A percentile compares a stretch with the other conserved stretches of the same genome.
These are phyloP conservation scores for Mycena rosella DNA, from an alignment of 768 basidiomycete species.

Conservation along the genomic window DNA sequence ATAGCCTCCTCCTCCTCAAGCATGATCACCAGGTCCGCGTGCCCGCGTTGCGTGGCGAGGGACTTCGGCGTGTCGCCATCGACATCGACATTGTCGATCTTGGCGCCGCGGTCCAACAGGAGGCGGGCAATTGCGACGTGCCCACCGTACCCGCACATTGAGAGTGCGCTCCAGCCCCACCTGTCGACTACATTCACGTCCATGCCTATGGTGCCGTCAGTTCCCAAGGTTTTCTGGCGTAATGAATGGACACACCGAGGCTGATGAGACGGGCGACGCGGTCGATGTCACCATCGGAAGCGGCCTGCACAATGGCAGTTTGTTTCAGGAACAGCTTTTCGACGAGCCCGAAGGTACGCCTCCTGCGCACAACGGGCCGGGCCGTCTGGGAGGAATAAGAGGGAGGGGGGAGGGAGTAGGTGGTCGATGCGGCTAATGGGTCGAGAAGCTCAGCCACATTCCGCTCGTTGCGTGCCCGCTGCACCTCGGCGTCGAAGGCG, in stretches of 20 bases:
- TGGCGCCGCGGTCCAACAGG: conserved; percentile 34
- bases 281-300: conserved; percentile 36
- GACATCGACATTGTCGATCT: conserved; percentile 36
- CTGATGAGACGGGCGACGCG: conserved; percentile 30
- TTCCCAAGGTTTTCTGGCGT: neutral
- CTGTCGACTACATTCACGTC: conserved; percentile 30
- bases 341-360: conserved; percentile 32
- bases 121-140: conserved; percentile 35
- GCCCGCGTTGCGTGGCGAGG: conserved; percentile 34
- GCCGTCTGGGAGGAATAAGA: conserved; percentile 11
- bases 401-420: conserved; percentile 10
- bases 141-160: conserved; percentile 38
- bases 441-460: conserved; percentile 23
- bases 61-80: conserved; percentile 34
- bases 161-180: conserved; percentile 37
- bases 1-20: conserved; percentile 33
- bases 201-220: conserved; percentile 13
- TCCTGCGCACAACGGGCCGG: neutral
- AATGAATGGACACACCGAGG: conserved; percentile 24
- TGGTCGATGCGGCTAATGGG: conserved; percentile 19
- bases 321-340: conserved; percentile 34
- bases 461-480: conserved; percentile 13
- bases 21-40: conserved; percentile 33
- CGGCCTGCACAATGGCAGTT: conserved; percentile 38
- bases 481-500: conserved; percentile 30